These are phyloP conservation scores for Bipolaris victoriae DNA, from an alignment of 2,329 filamentous ascomycete genomes.

Conservation along the genomic window DNA sequence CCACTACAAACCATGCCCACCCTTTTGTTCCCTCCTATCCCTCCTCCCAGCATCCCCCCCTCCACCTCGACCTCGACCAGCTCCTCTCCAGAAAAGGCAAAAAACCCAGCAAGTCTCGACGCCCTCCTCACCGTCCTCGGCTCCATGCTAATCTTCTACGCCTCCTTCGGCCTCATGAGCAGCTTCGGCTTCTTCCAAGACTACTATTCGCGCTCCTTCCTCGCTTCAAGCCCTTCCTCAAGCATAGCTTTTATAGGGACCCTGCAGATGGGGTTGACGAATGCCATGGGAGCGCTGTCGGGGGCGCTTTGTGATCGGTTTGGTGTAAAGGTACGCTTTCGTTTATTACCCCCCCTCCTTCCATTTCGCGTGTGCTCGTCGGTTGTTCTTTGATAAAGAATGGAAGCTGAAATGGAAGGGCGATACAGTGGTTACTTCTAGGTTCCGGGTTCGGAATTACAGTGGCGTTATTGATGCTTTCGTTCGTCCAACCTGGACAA, in stretches of 20 bases:
- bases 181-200: conserved; percentile 55
- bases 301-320: conserved; percentile 68
- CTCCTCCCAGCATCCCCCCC: too few species aligned
- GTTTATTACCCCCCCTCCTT: too few species aligned
- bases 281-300: conserved; percentile 62
- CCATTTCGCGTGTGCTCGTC: too few species aligned
- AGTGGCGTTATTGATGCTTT: conserved; percentile 31
- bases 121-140: conserved; percentile 46
- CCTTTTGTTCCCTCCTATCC: too few species aligned
- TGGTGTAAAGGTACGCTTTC: conserved; percentile 57
- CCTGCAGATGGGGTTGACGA: conserved; percentile 55
- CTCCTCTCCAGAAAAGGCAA: conserved; percentile 11
- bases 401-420: neutral
- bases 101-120: too few species aligned
- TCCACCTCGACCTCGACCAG: too few species aligned
- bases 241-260: conserved; percentile 55
- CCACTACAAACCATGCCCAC: too few species aligned
- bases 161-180: conserved; percentile 50
- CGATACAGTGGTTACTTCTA: conserved; percentile 36
- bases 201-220: conserved; percentile 50
- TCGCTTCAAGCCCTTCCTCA: conserved; percentile 38
- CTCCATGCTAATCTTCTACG: conserved; percentile 48
- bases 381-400: too few species aligned
- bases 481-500: conserved; percentile 27
- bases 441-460: conserved; percentile 33